Percentiles rank a stretch among this genome's conserved stretches.
These are phyloP conservation scores for Nicotiana sylvestris DNA, from an alignment of 257 asterid species.

Conservation along the genomic window DNA sequence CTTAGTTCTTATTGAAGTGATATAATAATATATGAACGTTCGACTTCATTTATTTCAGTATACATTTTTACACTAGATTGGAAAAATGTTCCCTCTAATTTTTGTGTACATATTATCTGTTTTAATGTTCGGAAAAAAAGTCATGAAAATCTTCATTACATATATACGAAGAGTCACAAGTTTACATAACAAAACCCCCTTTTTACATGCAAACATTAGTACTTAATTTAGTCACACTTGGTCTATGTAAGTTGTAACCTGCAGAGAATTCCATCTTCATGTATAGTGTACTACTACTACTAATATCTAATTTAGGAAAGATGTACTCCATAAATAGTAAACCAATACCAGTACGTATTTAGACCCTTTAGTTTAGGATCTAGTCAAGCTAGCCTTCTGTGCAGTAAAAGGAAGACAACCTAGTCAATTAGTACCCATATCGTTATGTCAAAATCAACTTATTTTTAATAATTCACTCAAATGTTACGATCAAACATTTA, in stretches of 20 bases:
- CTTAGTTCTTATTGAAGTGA: neutral
- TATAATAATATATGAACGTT: neutral
- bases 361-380: neutral
- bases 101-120: neutral
- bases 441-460: too few relatives aligned
- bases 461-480: too few relatives aligned
- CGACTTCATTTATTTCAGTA: neutral
- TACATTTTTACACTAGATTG: neutral
- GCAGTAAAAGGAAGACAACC: neutral
- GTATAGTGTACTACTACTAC: neutral
- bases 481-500: too few relatives aligned
- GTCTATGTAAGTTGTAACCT: neutral
- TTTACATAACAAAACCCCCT: neutral
- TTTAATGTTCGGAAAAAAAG: neutral
- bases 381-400: too few relatives aligned
- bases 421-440: neutral
- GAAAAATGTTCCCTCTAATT: neutral
- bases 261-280: neutral
- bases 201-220: neutral
- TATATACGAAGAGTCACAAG: neutral
- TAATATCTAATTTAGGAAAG: neutral
- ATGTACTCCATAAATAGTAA: neutral
- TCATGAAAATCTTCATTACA: neutral
- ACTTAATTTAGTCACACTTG: neutral
- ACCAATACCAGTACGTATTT: neutral